A percentile compares a stretch with the other conserved stretches of the same genome.
Evolutionary conservation across 768 basidiomycete species (phyloP).

Genomic region (Podaxis pistillaris): DNA sequence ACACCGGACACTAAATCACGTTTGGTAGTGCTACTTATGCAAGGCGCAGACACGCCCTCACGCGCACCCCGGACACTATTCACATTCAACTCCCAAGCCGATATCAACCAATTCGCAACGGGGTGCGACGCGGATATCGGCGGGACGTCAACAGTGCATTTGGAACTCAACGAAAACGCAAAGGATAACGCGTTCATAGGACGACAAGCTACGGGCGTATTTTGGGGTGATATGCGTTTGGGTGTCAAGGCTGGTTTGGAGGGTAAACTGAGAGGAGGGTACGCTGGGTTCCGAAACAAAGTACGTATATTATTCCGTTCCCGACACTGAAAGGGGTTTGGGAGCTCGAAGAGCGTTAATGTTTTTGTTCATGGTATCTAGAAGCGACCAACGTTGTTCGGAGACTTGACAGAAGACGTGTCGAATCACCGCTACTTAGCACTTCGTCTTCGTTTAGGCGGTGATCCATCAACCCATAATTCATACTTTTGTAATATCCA

Average conservation of each 20-base stretch:
- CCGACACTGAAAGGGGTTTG: background rate
- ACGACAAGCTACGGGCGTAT: constrained; percentile 56
- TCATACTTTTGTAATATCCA: constrained; percentile 96
- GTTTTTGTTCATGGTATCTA: constrained; percentile 23
- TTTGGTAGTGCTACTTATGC: constrained; percentile 66
- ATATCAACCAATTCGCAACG: constrained; percentile 62
- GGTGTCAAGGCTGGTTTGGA: constrained; percentile 66
- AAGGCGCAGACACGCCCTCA: constrained; percentile 64
- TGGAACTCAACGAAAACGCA: constrained; percentile 63
- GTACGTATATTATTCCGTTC: constrained; percentile 31
- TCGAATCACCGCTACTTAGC: constrained; percentile 79
- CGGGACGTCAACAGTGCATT: constrained; percentile 72
- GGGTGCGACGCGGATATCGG: constrained; percentile 92
- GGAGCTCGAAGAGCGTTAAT: background rate
- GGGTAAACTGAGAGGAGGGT: constrained; percentile 76
- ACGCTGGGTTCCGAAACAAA: constrained; percentile 88
- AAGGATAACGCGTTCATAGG: constrained; percentile 44
- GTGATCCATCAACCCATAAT: constrained; percentile 71
- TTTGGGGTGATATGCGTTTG: constrained; percentile 79
- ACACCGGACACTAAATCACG: background rate
- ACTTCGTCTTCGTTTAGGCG: constrained; percentile 74
- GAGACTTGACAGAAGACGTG: constrained; percentile 82
- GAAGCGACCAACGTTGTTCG: constrained; percentile 82
- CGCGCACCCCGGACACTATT: constrained; percentile 65
- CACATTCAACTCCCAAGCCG: constrained; percentile 57